Evolutionary conservation across 2,329 filamentous ascomycete species (phyloP).

Genomic region (Cladorrhinum sp.): DNA sequence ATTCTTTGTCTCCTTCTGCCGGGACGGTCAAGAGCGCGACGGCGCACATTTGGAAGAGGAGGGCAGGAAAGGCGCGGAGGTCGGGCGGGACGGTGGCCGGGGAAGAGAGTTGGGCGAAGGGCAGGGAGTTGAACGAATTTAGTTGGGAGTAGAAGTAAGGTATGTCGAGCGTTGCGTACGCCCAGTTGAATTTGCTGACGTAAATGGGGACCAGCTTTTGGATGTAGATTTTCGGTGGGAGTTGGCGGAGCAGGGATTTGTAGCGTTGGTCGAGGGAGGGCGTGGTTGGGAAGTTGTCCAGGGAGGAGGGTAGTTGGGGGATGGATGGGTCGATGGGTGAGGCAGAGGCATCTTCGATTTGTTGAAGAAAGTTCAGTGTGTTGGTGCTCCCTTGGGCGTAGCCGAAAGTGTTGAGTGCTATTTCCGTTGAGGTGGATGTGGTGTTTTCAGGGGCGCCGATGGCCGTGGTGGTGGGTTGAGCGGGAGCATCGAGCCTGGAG

Average conservation of each 20-base stretch:
- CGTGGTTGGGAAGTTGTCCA: conserved; percentile 18
- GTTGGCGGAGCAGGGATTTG: conserved; percentile 54
- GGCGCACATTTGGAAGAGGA: conserved; percentile 58
- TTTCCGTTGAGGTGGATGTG: background rate
- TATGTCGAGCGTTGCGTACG: conserved; percentile 55
- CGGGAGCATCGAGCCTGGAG: background rate
- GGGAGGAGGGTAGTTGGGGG: conserved; percentile 16
- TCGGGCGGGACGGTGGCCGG: conserved; percentile 50
- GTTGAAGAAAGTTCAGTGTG: conserved; percentile 17
- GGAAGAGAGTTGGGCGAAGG: conserved; percentile 50
- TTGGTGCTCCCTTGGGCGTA: conserved; percentile 11
- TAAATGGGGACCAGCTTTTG: conserved; percentile 54
- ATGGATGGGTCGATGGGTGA: background rate
- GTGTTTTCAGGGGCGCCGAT: background rate
- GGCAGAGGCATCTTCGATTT: background rate
- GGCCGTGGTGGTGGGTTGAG: background rate
- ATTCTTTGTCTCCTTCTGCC: conserved; percentile 44
- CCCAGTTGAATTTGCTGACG: conserved; percentile 57
- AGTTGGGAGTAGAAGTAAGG: conserved; percentile 51
- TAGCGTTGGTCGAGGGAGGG: conserved; percentile 42
- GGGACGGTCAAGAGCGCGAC: conserved; percentile 53
- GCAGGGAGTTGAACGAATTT: conserved; percentile 52
- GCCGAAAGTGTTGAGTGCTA: conserved; percentile 10
- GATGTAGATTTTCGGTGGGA: conserved; percentile 53
- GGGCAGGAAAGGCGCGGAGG: conserved; percentile 55